Evolutionary conservation across 768 basidiomycete species (phyloP), one percentile per base, ranked within the genome.

Genomic region (Galerina marginata): DNA sequence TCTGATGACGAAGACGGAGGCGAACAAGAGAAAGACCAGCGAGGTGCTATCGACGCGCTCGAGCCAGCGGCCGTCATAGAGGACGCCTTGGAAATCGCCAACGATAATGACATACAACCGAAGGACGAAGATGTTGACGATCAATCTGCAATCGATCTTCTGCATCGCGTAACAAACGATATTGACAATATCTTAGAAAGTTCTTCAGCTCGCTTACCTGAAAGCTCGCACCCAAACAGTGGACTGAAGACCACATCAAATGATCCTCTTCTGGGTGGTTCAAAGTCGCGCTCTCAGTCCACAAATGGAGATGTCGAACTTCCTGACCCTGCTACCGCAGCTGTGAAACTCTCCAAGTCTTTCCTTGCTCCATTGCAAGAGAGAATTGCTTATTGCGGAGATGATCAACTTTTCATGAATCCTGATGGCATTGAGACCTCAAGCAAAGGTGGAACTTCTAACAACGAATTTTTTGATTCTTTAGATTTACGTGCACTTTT

Each of bases 1-100:
- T 90, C 89, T 9, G 86, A 88, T 20, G 89, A 90, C 38, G 88
- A 90, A 7, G 87, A 83, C 43, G 86, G 87, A 25, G 87, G 88
- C 16, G 85, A 88, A 4, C 82, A 83, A 33, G 84, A 86, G 55
- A 76, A 77, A 60, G 86, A 86, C 46, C 77, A 79, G 48, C 79
- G 77, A 59, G 81, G 82, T 51, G 77, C 87, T 12, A 71, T 84
- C n/a, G 86, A 92, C 70, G 78, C 77, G 4, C 78, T 91, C 16
- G 86, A 88, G 59, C 80, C 89, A 9, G 71, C 79, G 7, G 67
- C 74, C 6, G 70, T 78, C 2, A 73, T 91, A n/a, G 81, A 86
- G 60, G 89, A 88, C 15, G 88, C 85, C 20, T 75, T 89, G 14
- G 83, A 82, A 7, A 74, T 76, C 9, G 65, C 59, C 47, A 33